A percentile compares a stretch with the other conserved stretches of the same genome.
Conservation (phyloP, 1,284 basidiomycete species). For the Irpex rosettiformis region DNA sequence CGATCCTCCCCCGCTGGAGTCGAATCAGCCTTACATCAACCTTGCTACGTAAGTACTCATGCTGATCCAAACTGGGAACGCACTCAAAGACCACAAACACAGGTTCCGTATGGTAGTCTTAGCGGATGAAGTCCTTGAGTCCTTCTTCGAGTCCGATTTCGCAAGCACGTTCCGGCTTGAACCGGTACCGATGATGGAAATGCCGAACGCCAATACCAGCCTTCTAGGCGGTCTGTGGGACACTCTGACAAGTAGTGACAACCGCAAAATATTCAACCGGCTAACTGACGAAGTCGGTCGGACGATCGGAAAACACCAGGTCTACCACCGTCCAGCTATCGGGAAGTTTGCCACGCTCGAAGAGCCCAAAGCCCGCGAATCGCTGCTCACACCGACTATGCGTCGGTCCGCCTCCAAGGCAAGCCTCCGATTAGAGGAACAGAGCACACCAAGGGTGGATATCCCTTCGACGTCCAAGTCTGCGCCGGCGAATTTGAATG, state of each 20-base stretch:
- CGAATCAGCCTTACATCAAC: slow-evolving; percentile 86
- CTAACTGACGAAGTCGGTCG: slow-evolving; percentile 92
- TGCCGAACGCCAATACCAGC: slow-evolving; percentile 54
- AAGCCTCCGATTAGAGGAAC: slow-evolving; percentile 36
- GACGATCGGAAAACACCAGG: slow-evolving; percentile 88
- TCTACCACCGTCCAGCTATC: slow-evolving; percentile 77
- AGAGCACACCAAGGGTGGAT: slow-evolving; percentile 10
- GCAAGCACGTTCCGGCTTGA: slow-evolving; percentile 85
- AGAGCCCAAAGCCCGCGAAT: slow-evolving; percentile 87
- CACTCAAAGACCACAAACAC: background rate
- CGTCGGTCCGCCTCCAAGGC: slow-evolving; percentile 55
- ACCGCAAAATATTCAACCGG: slow-evolving; percentile 81
- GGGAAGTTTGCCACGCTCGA: slow-evolving; percentile 80
- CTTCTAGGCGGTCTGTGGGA: slow-evolving; percentile 85
- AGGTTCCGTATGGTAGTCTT: slow-evolving; percentile 98
- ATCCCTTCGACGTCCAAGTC: slow-evolving; percentile 16
- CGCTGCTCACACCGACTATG: slow-evolving; percentile 70
- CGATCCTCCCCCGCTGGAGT: slow-evolving; percentile 46
- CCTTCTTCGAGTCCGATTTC: slow-evolving; percentile 91
- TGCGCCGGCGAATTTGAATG: slow-evolving; percentile 21
- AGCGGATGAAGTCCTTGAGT: slow-evolving; percentile 91
- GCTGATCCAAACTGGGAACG: background rate
- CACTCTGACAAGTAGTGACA: slow-evolving; percentile 83
- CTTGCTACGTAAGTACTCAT: slow-evolving; percentile 61
- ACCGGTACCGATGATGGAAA: slow-evolving; percentile 62